These are phyloP conservation scores for Mortierella sp. DNA, from an alignment of 371 early-diverging fungal genomes.

Conservation along the genomic window DNA sequence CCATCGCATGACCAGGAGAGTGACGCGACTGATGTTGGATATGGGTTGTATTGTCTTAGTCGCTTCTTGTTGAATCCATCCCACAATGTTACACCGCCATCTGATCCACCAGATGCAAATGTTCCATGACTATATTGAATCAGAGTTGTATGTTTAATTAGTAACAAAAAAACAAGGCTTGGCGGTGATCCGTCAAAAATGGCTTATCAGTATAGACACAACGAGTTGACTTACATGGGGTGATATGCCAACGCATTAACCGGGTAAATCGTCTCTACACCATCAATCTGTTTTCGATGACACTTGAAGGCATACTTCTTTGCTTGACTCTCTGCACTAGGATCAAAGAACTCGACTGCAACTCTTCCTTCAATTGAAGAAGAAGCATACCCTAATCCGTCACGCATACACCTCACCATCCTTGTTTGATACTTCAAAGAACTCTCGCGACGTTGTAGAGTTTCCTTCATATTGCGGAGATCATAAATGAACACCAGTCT, in stretches of 20 bases:
- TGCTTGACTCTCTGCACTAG: constrained; percentile 70
- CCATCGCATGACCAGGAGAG: constrained; percentile 88
- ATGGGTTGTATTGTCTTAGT: constrained; percentile 81
- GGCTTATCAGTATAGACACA: not conserved
- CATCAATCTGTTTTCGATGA: constrained; percentile 84
- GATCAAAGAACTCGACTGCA: constrained; percentile 93
- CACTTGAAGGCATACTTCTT: constrained; percentile 96
- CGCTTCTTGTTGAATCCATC: constrained; percentile 93
- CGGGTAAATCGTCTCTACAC: constrained; percentile 91
- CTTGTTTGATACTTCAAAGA: constrained; percentile 89
- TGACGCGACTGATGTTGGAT: constrained; percentile 88
- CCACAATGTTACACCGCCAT: constrained; percentile 94
- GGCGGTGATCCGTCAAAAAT: not conserved
- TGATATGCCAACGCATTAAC: constrained; percentile 95
- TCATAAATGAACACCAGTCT: constrained; percentile 88
- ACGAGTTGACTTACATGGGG: constrained; percentile 75
- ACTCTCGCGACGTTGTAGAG: constrained; percentile 82
- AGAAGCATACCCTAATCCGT: constrained; percentile 83
- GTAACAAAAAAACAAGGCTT: not conserved
- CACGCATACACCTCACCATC: constrained; percentile 84
- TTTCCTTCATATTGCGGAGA: constrained; percentile 78
- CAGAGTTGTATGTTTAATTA: not conserved
- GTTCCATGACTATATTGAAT: constrained; percentile 78
- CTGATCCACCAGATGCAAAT: constrained; percentile 96
- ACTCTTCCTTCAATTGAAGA: constrained; percentile 96